Evolutionary conservation across 352 stramenopile genomes (phyloP).

Genomic region (Globisporangium heterothallicum): DNA sequence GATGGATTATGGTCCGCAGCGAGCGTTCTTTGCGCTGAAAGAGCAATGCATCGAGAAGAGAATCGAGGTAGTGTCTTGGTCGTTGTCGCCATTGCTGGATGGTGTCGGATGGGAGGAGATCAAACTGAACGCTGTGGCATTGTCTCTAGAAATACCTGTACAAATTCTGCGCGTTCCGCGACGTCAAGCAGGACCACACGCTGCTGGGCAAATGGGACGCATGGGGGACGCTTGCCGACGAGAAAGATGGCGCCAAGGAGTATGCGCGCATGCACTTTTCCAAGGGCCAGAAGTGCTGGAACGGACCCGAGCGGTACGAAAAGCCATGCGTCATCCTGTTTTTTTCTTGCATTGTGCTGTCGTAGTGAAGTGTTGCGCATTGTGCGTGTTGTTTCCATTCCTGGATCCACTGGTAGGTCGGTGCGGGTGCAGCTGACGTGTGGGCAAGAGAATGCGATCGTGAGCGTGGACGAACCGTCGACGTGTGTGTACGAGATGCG

Average conservation of each 20-base stretch:
- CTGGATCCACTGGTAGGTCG: slow-evolving; percentile 24
- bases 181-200: slow-evolving; percentile 75
- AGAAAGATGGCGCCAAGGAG: slow-evolving; percentile 14
- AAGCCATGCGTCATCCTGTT: background rate
- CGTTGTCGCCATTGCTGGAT: too few relatives aligned
- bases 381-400: background rate
- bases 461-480: slow-evolving; percentile 89
- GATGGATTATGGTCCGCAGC: slow-evolving; percentile 64
- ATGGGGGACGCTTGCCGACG: slow-evolving; percentile 33
- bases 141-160: slow-evolving; percentile 88
- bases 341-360: background rate
- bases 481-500: slow-evolving; percentile 91
- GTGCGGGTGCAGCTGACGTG: slow-evolving; percentile 78
- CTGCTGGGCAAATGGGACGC: slow-evolving; percentile 75
- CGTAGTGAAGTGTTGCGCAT: background rate
- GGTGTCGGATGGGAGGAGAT: background rate
- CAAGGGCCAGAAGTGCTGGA: slow-evolving; percentile 88
- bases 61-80: slow-evolving; percentile 68
- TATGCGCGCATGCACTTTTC: slow-evolving; percentile 71
- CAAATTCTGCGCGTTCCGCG: slow-evolving; percentile 82
- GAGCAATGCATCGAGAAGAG: slow-evolving; percentile 72
- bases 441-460: slow-evolving; percentile 69
- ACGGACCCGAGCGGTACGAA: slow-evolving; percentile 72
- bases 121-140: too few relatives aligned
- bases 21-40: slow-evolving; percentile 70